Base-by-base conservation (phyloP, 129 eudicot species). In the Heracleum sosnowskyi region DNA sequence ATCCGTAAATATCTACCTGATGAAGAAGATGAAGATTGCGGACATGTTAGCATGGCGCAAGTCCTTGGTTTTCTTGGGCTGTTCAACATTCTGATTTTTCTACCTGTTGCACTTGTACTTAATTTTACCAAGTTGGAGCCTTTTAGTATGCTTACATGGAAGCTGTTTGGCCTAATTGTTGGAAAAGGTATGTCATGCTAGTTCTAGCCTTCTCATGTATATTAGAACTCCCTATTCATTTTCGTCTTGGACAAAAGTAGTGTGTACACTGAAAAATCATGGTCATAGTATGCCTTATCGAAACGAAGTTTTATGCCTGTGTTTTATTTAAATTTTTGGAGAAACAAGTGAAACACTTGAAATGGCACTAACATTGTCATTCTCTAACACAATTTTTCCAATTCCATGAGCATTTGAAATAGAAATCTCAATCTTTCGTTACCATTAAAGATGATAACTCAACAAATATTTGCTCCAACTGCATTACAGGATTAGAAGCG, bases 51-150 rank as follows among this genome's bases (percentile, higher is more conserved):
- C 76, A 95, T 91, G 97, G 96, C 96, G 4, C 99, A 92, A 79
- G 92, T 95, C 51, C 96, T 95, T 71, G 99, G 99, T 49, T 95
- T 88, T 86, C 78, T 95, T 79, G 99, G 99, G 63, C 83, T 95
- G 42, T 95, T 87, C 79, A 95, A 95, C 82, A 60, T 90, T 45
- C 7, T 90, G 69, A 81, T 95, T 66, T 95, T 95, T 84, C 79
- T 91, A 34, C 99, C 99, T 73, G 74, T 95, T 49, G 86, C 85
- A 24, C 80, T 95, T 62, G 63, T 91, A 53, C 86, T 95, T 73
- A 80, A 86, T 53, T 72, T 87, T 34, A 42, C 90, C 20, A 85
- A 87, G 83, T 79, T 90, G 34, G 97, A 88, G 90, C 84, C 90
- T 35, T 86, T 95, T 81, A 79, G 70, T 73, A 69, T 57, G n/a